phyloP scores from a whole-genome alignment of 176 grass and related monocot genomes.

The Pontederia crassipes region DNA sequence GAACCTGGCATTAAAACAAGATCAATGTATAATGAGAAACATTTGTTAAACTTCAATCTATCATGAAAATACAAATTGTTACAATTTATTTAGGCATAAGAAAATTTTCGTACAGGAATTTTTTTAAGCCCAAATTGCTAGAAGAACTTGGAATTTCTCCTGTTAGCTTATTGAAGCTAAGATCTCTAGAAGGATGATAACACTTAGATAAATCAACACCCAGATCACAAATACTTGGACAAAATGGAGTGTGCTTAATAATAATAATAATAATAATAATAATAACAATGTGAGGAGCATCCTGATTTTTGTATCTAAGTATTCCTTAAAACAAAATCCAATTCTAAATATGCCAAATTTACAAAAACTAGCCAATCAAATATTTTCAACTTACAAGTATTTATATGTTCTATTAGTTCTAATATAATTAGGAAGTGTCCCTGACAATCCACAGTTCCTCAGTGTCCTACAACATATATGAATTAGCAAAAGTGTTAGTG shows the following conservation, averaged over 20 bases:
- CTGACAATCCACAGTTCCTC: conserved; percentile 5
- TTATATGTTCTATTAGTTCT: not conserved
- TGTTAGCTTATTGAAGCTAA: not conserved
- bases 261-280: too few species aligned
- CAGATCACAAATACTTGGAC: too few species aligned
- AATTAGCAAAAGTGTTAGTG: not conserved
- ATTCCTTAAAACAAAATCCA: too few species aligned
- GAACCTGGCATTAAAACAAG: too few species aligned
- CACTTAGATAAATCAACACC: not conserved
- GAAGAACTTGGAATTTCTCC: not conserved
- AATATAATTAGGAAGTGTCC: not conserved
- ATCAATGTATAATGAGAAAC: too few species aligned
- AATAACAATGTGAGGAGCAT: too few species aligned
- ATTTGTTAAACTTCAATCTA: too few species aligned
- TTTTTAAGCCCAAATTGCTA: not conserved
- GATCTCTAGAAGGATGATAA: not conserved
- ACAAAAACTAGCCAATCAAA: not conserved
- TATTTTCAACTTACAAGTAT: not conserved
- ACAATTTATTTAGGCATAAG: not conserved
- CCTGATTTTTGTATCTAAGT: too few species aligned
- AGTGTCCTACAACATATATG: not conserved
- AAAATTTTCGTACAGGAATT: not conserved
- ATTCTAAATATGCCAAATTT: too few species aligned
- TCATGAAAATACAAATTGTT: not conserved
- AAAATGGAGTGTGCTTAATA: too few species aligned